Base-by-base conservation (phyloP, 768 basidiomycete genomes). In the Pleurotus citrinopileatus region DNA sequence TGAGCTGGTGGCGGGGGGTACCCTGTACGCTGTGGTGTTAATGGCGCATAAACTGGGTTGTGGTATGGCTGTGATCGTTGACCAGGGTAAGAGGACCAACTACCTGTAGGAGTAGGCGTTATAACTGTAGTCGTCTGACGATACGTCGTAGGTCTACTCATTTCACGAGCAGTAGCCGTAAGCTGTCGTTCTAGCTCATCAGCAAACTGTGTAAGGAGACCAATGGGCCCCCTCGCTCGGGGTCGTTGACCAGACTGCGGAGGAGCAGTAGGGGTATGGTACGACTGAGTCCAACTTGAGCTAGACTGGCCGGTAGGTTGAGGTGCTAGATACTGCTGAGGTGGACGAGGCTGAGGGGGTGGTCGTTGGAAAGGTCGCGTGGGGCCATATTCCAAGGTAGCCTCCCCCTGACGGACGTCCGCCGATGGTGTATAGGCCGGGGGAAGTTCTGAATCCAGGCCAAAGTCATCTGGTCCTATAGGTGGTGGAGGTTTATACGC, bases 381-480 rank as follows among this genome's bases (percentile, higher is more conserved):
- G 29, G 63, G 89, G 0, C 89, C 88, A 17, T 77, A 67, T 52
- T 87, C 81, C 2, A 91, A 56, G 0, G 85, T 82, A 1, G 73
- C 67, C 62, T 91, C 89, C 12, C 87, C 89, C 2, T 77, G 70
- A 42, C 65, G 59, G 15, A 72, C 43, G 43, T 84, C 76, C 2
- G 88, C 78, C 1, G 74, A 58, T 0, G 80, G 70, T 0, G 87
- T 87, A 60, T 91, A 91, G 0, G 88, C 82, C 0, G 89, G 89
- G 0, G 88, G 89, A 9, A 73, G 68, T 17, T 84, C 83, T n/a
- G 84, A 84, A 2, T 70, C 64, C 23, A 77, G 57, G 10, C 60
- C 57, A 37, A 36, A 51, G 34, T 51, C 48, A 37, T 51, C 48
- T 10, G 48, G 3, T 27, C 8, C 26, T 3, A 32, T 10, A 27